These are phyloP conservation scores for Leucoagaricus sp. DNA, from an alignment of 1,284 basidiomycete genomes.

Conservation along the genomic window DNA sequence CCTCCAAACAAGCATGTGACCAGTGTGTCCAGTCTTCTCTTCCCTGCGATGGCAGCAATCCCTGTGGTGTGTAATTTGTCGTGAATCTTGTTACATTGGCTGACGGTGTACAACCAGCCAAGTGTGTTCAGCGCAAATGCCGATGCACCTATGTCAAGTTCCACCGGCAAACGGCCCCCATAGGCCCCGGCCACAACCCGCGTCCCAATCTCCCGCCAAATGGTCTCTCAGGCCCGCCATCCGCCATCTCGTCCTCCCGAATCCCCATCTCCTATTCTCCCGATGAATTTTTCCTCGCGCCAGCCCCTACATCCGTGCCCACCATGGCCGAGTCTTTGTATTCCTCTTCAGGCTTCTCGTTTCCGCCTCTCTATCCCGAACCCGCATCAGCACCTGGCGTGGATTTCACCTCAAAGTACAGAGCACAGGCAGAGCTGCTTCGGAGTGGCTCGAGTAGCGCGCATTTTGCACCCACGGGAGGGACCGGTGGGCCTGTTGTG, in stretches of 20 bases:
- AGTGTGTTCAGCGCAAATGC: conserved; percentile 74
- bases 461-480: conserved; percentile 9
- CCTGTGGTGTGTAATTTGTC: conserved; percentile 61
- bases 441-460: conserved; percentile 17
- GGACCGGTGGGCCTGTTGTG: conserved; percentile 6
- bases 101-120: conserved; percentile 52
- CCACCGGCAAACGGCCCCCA: conserved; percentile 77
- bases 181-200: conserved; percentile 63
- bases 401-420: conserved; percentile 52
- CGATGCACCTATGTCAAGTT: conserved; percentile 86
- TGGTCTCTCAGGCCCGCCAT: conserved; percentile 1
- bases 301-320: conserved; percentile 27
- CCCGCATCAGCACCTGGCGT: conserved; percentile 23
- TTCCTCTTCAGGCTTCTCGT: conserved; percentile 32
- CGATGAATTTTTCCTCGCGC: conserved; percentile 40
- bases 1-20: conserved; percentile 82
- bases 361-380: conserved; percentile 36
- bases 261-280: conserved; percentile 23
- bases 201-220: conserved; percentile 22
- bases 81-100: background rate
- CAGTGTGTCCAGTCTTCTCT: conserved; percentile 83
- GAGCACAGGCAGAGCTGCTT: conserved; percentile 47
- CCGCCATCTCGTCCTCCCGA: conserved; percentile 18
- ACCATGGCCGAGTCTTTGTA: conserved; percentile 32
- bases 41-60: conserved; percentile 80